phyloP scores from a whole-genome alignment of 1,139 yeast genomes.

The Yamadazyma membranifaciens region DNA sequence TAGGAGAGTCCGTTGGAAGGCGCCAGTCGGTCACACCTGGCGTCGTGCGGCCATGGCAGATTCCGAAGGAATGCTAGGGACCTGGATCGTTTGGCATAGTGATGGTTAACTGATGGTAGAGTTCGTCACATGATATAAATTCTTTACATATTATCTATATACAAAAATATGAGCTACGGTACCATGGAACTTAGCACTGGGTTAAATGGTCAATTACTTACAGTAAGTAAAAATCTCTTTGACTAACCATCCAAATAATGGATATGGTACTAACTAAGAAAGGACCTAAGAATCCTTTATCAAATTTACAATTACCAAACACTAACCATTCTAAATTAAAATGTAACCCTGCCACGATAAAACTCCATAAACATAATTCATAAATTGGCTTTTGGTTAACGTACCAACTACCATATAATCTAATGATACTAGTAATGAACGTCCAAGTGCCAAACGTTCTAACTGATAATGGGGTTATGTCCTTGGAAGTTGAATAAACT shows the following conservation, averaged over 20 bases:
- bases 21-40: too few relatives aligned
- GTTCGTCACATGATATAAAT: neutral
- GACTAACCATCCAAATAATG: slow-evolving; percentile 58
- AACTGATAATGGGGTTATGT: slow-evolving; percentile 75
- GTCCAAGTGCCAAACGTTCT: slow-evolving; percentile 99
- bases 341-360: slow-evolving; percentile 78
- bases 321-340: slow-evolving; percentile 81
- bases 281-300: slow-evolving; percentile 89
- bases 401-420: slow-evolving; percentile 85
- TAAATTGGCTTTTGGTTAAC: slow-evolving; percentile 60
- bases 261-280: slow-evolving; percentile 60
- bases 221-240: slow-evolving; percentile 33
- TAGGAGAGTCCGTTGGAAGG: slow-evolving; percentile 7
- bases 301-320: slow-evolving; percentile 76
- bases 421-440: slow-evolving; percentile 74
- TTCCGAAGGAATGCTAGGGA: slow-evolving; percentile 12
- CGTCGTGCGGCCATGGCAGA: too few relatives aligned
- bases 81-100: too few relatives aligned
- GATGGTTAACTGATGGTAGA: too few relatives aligned
- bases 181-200: too few relatives aligned
- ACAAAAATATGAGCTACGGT: neutral
- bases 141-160: too few relatives aligned
- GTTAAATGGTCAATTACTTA: too few relatives aligned
- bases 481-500: slow-evolving; percentile 61
- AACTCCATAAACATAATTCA: slow-evolving; percentile 80